Evolutionary conservation across 768 basidiomycete genomes (phyloP).

Genomic region (Kwoniella dendrophila): DNA sequence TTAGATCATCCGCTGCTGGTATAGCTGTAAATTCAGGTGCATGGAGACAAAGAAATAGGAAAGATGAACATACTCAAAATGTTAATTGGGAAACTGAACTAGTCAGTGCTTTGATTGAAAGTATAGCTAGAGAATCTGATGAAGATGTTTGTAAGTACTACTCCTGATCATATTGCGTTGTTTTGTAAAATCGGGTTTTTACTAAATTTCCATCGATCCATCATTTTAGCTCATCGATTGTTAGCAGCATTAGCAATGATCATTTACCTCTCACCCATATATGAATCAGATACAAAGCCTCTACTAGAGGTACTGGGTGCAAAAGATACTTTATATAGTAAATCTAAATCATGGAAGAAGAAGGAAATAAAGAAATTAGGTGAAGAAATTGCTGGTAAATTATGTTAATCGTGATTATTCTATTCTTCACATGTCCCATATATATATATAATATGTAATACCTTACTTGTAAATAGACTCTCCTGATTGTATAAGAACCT

Average conservation of each 20-base stretch:
- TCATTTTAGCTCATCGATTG: constrained; percentile 71
- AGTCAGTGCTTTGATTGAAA: constrained; percentile 78
- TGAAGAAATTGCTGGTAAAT: constrained; percentile 59
- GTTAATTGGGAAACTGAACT: constrained; percentile 88
- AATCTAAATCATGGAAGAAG: constrained; percentile 63
- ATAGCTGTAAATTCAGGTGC: constrained; percentile 75
- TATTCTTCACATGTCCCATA: too few relatives aligned
- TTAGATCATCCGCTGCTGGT: constrained; percentile 79
- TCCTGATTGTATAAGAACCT: too few relatives aligned
- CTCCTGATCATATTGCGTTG: neutral
- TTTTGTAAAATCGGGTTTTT: neutral
- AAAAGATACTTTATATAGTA: constrained; percentile 59
- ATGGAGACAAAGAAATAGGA: constrained; percentile 61
- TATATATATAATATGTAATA: neutral
- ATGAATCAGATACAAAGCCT: constrained; percentile 61
- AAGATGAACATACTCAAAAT: constrained; percentile 61
- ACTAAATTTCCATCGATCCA: too few relatives aligned
- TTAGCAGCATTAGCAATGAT: constrained; percentile 76
- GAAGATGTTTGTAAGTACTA: constrained; percentile 75
- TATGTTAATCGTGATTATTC: constrained; percentile 17
- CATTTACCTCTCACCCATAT: constrained; percentile 72
- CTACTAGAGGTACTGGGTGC: constrained; percentile 75
- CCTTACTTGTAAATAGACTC: too few relatives aligned
- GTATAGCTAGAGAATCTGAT: constrained; percentile 69
- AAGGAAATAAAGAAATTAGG: constrained; percentile 69